Percentiles rank a stretch among this genome's conserved stretches.
Evolutionary conservation across 768 basidiomycete species (phyloP).

Genomic region (Asterophora lycoperdoides): DNA sequence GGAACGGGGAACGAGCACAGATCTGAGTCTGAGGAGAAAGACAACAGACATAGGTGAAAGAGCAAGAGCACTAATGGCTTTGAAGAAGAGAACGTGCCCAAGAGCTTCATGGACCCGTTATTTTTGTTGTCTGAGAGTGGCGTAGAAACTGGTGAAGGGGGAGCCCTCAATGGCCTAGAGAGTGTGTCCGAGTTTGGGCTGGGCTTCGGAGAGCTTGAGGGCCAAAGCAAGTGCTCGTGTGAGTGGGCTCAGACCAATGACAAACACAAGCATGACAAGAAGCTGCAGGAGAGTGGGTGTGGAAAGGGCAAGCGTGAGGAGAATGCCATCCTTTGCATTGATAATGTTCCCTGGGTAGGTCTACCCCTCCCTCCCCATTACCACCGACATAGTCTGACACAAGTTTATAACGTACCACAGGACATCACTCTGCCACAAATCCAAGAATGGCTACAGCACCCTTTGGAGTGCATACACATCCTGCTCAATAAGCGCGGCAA

Average conservation of each 20-base stretch:
- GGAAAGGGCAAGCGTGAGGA: slow-evolving; percentile 27
- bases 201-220: slow-evolving; percentile 20
- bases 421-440: slow-evolving; percentile 85
- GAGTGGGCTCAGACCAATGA: background rate
- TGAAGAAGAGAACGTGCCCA: slow-evolving; percentile 6
- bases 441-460: slow-evolving; percentile 63
- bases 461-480: slow-evolving; percentile 67
- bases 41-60: background rate
- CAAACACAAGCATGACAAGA: slow-evolving; percentile 8
- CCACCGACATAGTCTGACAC: background rate
- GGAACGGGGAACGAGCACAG: background rate
- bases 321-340: slow-evolving; percentile 69
- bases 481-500: slow-evolving; percentile 79
- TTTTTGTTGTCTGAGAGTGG: slow-evolving; percentile 31
- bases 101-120: slow-evolving; percentile 31
- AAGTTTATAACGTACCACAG: slow-evolving; percentile 30
- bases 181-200: slow-evolving; percentile 40
- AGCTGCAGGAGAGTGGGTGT: slow-evolving; percentile 8
- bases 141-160: slow-evolving; percentile 14
- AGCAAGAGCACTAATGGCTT: slow-evolving; percentile 8
- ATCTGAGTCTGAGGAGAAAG: background rate
- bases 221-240: too few species aligned
- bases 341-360: slow-evolving; percentile 85
- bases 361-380: slow-evolving; percentile 3
- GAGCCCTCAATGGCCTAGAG: slow-evolving; percentile 28